Percentiles rank a stretch among this genome's conserved stretches.
These are phyloP conservation scores for Spencermartinsiella europaea DNA, from an alignment of 805 yeast genomes.

Conservation along the genomic window DNA sequence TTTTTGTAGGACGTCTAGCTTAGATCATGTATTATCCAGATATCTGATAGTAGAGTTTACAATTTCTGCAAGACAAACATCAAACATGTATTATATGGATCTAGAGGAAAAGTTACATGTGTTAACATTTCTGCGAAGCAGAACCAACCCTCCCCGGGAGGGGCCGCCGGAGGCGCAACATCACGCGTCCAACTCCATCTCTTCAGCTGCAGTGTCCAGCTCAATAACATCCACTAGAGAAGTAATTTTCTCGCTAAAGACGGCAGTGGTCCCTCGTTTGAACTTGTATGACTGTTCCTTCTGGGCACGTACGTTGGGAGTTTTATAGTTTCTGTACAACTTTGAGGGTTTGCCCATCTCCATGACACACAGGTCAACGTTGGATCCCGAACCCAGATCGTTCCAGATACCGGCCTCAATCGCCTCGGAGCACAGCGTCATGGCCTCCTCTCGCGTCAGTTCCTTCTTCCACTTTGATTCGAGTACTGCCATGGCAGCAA, in stretches of 20 bases:
- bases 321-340: conserved; percentile 77
- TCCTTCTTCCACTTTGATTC: conserved; percentile 83
- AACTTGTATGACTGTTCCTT: conserved; percentile 83
- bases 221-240: conserved; percentile 66
- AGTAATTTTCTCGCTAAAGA: conserved; percentile 62
- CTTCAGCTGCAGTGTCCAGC: conserved; percentile 35
- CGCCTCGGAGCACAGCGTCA: conserved; percentile 83
- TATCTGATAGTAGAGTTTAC: no score
- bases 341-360: conserved; percentile 75
- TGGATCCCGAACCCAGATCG: conserved; percentile 97
- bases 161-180: no score
- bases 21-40: no score
- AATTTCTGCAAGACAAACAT: no score
- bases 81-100: no score
- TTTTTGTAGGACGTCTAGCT: no score
- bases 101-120: no score
- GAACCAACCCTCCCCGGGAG: no score
- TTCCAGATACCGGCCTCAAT: conserved; percentile 98
- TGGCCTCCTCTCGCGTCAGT: conserved; percentile 83
- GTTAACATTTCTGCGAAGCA: no score
- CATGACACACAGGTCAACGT: conserved; percentile 96
- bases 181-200: conserved; percentile 57
- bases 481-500: conserved; percentile 97
- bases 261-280: conserved; percentile 89
- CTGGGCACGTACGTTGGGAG: conserved; percentile 81